Conservation (phyloP, 441 rosid species). For the Jatropha podagrica region DNA sequence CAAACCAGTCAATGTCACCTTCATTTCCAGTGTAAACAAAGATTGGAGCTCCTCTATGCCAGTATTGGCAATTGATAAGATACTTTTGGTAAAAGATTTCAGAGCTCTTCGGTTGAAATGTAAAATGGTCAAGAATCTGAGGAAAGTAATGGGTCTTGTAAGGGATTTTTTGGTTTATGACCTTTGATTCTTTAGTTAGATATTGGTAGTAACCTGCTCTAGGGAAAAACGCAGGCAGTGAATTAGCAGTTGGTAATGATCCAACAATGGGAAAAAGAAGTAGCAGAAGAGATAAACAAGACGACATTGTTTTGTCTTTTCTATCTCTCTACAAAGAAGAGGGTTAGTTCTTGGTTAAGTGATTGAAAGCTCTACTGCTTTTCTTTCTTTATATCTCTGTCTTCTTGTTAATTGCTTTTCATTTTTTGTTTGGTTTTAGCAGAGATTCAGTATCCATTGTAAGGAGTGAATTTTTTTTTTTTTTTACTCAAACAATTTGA, state of each 20-base stretch:
- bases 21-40: constrained; percentile 81
- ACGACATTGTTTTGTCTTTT: constrained; percentile 22
- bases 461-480: too few relatives aligned
- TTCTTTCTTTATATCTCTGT: too few relatives aligned
- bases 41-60: constrained; percentile 63
- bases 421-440: neutral
- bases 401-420: neutral
- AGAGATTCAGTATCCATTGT: too few relatives aligned
- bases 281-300: constrained; percentile 24
- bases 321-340: neutral
- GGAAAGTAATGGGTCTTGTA: constrained; percentile 59
- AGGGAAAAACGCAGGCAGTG: constrained; percentile 35
- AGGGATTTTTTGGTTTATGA: constrained; percentile 36
- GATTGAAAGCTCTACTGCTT: neutral
- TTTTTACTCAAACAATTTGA: neutral
- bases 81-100: constrained; percentile 65
- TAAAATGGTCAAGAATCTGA: constrained; percentile 71
- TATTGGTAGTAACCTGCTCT: constrained; percentile 36
- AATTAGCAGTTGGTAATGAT: constrained; percentile 15
- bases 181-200: constrained; percentile 31
- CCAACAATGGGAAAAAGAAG: constrained; percentile 29
- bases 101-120: constrained; percentile 52
- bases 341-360: neutral
- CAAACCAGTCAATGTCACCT: constrained; percentile 85
- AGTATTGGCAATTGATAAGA: constrained; percentile 49